A percentile compares a stretch with the other conserved stretches of the same genome.
These are phyloP conservation scores for Alternaria sp. DNA, from an alignment of 2,329 filamentous ascomycete species.

Conservation along the genomic window DNA sequence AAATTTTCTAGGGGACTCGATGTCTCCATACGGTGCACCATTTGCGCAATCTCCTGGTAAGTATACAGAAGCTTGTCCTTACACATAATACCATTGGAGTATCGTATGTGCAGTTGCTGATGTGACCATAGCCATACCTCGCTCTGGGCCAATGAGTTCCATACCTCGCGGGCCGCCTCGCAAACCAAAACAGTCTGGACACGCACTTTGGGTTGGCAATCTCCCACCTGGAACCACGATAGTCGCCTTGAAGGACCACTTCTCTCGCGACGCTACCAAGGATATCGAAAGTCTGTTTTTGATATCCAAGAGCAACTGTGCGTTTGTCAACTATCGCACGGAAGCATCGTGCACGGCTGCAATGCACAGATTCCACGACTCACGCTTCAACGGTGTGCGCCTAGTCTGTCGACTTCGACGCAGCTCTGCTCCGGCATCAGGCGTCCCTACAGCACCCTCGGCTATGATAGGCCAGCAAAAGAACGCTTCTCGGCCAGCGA, in stretches of 20 bases:
- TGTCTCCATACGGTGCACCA: conserved; percentile 27
- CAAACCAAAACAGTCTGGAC: conserved; percentile 76
- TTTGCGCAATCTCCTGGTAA: conserved; percentile 33
- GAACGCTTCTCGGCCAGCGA: conserved; percentile 37
- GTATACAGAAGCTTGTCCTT: conserved; percentile 4
- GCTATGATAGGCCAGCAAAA: conserved; percentile 50
- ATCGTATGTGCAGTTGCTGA: conserved; percentile 4
- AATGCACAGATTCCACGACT: conserved; percentile 88
- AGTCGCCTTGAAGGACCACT: conserved; percentile 87
- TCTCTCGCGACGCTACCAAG: conserved; percentile 77
- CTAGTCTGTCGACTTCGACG: conserved; percentile 84
- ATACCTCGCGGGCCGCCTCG: conserved; percentile 69
- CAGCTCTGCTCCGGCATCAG: conserved; percentile 56
- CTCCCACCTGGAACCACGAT: conserved; percentile 84
- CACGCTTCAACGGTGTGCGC: conserved; percentile 83
- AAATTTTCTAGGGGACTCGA: conserved; percentile 27
- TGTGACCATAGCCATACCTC: conserved; percentile 28
- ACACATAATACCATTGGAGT: not conserved
- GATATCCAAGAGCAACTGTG: conserved; percentile 97
- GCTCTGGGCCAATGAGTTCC: conserved; percentile 39
- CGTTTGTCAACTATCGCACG: conserved; percentile 93
- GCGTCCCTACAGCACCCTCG: conserved; percentile 65
- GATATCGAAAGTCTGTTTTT: conserved; percentile 90
- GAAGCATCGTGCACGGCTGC: conserved; percentile 78
- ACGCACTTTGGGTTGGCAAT: conserved; percentile 96